These are phyloP conservation scores for Protomyces pachydermus DNA, from an alignment of 1,139 yeast genomes.

Conservation along the genomic window DNA sequence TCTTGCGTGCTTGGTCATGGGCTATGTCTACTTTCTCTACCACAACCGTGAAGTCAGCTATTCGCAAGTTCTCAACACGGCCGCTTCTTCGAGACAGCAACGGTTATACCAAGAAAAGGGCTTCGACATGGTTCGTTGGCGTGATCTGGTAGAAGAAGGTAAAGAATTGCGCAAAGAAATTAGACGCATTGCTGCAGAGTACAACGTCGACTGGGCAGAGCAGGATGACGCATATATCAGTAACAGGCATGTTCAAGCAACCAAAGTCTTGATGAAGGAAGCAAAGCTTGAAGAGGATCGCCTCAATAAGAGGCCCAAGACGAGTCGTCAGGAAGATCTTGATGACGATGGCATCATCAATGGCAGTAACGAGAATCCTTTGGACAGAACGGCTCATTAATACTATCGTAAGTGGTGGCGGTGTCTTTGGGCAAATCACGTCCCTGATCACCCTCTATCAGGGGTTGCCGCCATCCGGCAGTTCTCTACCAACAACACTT, in stretches of 20 bases:
- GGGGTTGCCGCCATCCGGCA: no score
- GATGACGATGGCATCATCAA: conserved; percentile 20
- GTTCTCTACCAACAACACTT: no score
- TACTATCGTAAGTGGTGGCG: no score
- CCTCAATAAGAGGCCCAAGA: background rate
- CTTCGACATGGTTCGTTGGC: conserved; percentile 17
- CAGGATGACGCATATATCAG: conserved; percentile 3
- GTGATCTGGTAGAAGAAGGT: conserved; percentile 20
- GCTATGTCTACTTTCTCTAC: conserved; percentile 24
- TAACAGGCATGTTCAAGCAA: conserved; percentile 9
- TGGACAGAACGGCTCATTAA: no score
- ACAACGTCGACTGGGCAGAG: conserved; percentile 17
- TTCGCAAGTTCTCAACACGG: conserved; percentile 11
- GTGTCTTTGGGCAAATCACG: no score
- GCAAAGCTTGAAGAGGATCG: background rate
- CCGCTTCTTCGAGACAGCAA: conserved; percentile 22
- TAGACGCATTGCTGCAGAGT: conserved; percentile 20
- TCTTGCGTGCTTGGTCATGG: conserved; percentile 15
- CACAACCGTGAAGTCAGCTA: conserved; percentile 22
- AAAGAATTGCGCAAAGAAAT: conserved; percentile 21
- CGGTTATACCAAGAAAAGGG: conserved; percentile 17
- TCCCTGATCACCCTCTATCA: no score
- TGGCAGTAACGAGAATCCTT: conserved; percentile 12
- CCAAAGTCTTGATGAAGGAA: conserved; percentile 8
- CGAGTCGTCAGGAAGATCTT: conserved; percentile 19